phyloP scores from a whole-genome alignment of 176 grass and related monocot genomes.

The Puya raimondii region DNA sequence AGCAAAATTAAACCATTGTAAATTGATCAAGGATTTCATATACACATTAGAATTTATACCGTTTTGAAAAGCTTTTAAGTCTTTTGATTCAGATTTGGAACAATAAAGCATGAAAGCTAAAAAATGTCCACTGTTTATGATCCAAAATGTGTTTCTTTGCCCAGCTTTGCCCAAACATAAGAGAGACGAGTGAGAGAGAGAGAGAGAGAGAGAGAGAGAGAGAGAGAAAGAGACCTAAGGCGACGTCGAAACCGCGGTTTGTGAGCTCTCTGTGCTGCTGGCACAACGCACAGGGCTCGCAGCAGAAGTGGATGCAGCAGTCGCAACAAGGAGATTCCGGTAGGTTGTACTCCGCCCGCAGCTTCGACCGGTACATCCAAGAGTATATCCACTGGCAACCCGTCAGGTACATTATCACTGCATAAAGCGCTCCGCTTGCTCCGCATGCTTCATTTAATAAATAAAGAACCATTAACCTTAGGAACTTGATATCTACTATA shows the following conservation, averaged over 20 bases:
- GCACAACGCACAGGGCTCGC: conserved; percentile 40
- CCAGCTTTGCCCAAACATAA: neutral
- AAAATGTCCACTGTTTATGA: too few relatives aligned
- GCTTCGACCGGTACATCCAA: conserved; percentile 42
- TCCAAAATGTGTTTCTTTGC: neutral
- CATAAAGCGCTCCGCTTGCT: conserved; percentile 32
- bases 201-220: neutral
- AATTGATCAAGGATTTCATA: too few relatives aligned
- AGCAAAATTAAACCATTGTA: too few relatives aligned
- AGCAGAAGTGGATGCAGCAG: conserved; percentile 55
- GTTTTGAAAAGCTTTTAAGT: too few relatives aligned
- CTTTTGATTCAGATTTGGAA: too few relatives aligned
- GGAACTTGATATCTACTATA: too few relatives aligned
- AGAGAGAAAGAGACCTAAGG: conserved; percentile 28
- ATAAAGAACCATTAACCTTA: too few relatives aligned
- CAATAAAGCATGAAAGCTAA: too few relatives aligned
- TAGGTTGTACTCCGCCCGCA: conserved; percentile 37
- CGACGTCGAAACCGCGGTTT: conserved; percentile 45
- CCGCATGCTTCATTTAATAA: conserved; percentile 30
- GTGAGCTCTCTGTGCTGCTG: conserved; percentile 65
- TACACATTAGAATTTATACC: too few relatives aligned
- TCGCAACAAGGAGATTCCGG: conserved; percentile 46
- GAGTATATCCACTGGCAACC: conserved; percentile 41
- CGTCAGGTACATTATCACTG: neutral
- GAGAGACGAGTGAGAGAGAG: too few relatives aligned